Conservation (phyloP, 345 rosid genomes). For the Murraya koenigii region DNA sequence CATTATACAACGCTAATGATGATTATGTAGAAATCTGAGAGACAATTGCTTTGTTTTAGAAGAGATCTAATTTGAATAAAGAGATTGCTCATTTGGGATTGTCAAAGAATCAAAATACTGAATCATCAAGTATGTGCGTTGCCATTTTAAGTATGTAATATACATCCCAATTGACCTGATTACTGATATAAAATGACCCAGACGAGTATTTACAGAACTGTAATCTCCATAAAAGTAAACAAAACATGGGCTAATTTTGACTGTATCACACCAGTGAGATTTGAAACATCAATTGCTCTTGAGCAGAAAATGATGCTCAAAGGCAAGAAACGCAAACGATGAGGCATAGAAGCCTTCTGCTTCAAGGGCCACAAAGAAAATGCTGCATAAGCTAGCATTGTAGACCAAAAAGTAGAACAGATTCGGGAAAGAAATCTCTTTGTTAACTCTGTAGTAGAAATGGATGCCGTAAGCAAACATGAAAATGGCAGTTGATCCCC, state of each 20-base stretch:
- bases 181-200: not conserved
- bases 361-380: not conserved
- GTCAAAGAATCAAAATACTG: no score
- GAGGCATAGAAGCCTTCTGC: not conserved
- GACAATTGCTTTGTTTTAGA: no score
- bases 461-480: conserved; percentile 5
- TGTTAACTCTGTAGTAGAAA: not conserved
- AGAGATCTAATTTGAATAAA: no score
- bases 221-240: not conserved
- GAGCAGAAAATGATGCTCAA: not conserved
- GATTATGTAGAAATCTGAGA: no score
- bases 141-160: not conserved
- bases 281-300: not conserved
- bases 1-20: no score
- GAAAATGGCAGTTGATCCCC: conserved; percentile 10
- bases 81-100: no score
- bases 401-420: not conserved
- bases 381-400: not conserved
- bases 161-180: not conserved
- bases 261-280: not conserved
- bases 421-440: not conserved
- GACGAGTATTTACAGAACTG: not conserved
- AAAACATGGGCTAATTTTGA: not conserved
- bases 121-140: not conserved
- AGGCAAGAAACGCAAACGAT: not conserved